Conservation (phyloP, 2,329 filamentous ascomycete genomes). For the Pseudonectria foliicola region DNA sequence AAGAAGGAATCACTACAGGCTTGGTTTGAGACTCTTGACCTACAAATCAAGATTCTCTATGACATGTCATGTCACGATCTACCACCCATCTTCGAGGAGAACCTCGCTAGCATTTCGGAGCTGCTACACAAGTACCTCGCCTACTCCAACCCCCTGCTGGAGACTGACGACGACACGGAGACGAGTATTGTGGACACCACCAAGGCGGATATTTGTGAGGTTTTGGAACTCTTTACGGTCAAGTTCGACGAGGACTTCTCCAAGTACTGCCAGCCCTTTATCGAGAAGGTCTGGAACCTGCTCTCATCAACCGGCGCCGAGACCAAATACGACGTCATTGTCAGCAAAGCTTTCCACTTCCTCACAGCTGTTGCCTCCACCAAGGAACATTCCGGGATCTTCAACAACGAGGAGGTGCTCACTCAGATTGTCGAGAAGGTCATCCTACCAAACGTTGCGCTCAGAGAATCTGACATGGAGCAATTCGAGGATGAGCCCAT, state of each 20-base stretch:
- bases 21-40: slow-evolving; percentile 78
- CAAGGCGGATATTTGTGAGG: slow-evolving; percentile 90
- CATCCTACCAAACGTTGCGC: slow-evolving; percentile 82
- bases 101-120: slow-evolving; percentile 66
- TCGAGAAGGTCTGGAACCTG: slow-evolving; percentile 84
- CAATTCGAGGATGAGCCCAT: slow-evolving; percentile 98
- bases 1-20: slow-evolving; percentile 68
- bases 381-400: slow-evolving; percentile 69
- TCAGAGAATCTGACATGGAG: slow-evolving; percentile 90
- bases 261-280: slow-evolving; percentile 71
- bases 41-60: slow-evolving; percentile 87
- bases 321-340: slow-evolving; percentile 88
- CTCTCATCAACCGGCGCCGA: slow-evolving; percentile 79
- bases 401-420: slow-evolving; percentile 74
- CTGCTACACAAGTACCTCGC: slow-evolving; percentile 88
- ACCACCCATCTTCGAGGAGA: slow-evolving; percentile 88
- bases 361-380: slow-evolving; percentile 81
- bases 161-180: slow-evolving; percentile 84
- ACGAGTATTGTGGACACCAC: slow-evolving; percentile 77
- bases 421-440: slow-evolving; percentile 92
- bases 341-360: slow-evolving; percentile 92
- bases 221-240: slow-evolving; percentile 79
- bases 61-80: slow-evolving; percentile 97
- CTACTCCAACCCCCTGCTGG: slow-evolving; percentile 77
- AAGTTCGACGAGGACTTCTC: slow-evolving; percentile 96